Base-by-base conservation (phyloP, 140 eudicot genomes). In the Anethum foeniculum region DNA sequence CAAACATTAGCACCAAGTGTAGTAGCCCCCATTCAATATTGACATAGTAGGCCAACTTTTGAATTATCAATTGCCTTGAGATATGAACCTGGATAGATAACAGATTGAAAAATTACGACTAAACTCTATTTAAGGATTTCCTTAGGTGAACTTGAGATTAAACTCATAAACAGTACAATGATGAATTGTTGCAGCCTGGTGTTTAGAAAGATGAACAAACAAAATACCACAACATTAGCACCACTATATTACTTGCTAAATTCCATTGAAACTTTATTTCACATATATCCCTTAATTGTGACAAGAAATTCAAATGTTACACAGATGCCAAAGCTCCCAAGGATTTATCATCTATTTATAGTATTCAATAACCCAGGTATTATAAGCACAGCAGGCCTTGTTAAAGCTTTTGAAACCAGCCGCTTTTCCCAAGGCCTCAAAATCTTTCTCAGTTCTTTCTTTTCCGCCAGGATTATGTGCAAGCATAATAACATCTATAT, bases 391-490 rank as follows among this genome's bases (percentile, higher is more conserved):
- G 62, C 90, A 86, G 30, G 84, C 91, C 71, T 86, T 90, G 78
- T 77, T 81, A 81, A 89, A 89, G 1, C 86, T 78, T 27, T 83
- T 86, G 76, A 94, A 94, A 41, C 98, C 98, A 60, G 98, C 90
- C 6, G 81, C 90, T 65, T 90, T 92, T 7, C 96, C 98, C 86
- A 94, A 82, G 56, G 86, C 85, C 85, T 92, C 88, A 71, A 94
- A 94, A 21, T 94, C 97, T 82, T 89, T 91, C 77, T 90, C 97
- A 1, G 97, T 95, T 85, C 97, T 92, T 80, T 90, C 99, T 84
- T 90, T 95, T 14, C 97, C 99, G 48, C 99, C 99, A 1, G 97
- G 97, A 81, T 88, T 92, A 48, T 90, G 97, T 75, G 99, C 99
- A 88, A 95, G 72, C 99, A 95, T 95, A 38, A 95, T 91, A 4